Evolutionary conservation across 2,329 filamentous ascomycete species (phyloP).

Genomic region (Blastomyces silverae): DNA sequence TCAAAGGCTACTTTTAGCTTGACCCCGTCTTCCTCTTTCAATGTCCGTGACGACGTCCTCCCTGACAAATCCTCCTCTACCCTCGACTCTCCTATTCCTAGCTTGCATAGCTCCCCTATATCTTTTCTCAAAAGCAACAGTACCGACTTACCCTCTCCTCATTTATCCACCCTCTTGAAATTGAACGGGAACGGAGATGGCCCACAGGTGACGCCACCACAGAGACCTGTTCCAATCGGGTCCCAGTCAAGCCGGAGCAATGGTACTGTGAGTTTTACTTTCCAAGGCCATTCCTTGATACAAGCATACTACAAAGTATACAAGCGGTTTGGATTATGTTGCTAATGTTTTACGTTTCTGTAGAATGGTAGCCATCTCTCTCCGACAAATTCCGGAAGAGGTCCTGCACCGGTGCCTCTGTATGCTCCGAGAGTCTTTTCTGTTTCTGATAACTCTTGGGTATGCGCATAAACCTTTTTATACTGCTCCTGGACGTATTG

Average conservation of each 20-base stretch:
- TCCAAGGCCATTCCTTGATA: neutral
- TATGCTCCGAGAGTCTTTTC: slow-evolving; percentile 77
- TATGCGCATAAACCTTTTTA: slow-evolving; percentile 42
- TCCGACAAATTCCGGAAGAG: slow-evolving; percentile 40
- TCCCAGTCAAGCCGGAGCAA: slow-evolving; percentile 40
- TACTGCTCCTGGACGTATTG: neutral
- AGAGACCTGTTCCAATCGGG: slow-evolving; percentile 42
- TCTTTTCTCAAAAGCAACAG: slow-evolving; percentile 48
- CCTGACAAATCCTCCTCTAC: slow-evolving; percentile 51
- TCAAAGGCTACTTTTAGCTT: slow-evolving; percentile 65
- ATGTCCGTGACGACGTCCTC: slow-evolving; percentile 41
- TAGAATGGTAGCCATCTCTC: slow-evolving; percentile 34
- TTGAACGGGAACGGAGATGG: slow-evolving; percentile 43
- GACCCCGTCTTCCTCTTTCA: slow-evolving; percentile 43
- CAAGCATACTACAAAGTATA: neutral
- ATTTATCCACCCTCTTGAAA: slow-evolving; percentile 48
- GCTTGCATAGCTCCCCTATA: slow-evolving; percentile 62
- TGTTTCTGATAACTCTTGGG: slow-evolving; percentile 75
- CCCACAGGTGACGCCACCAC: slow-evolving; percentile 40
- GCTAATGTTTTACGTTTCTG: slow-evolving; percentile 9
- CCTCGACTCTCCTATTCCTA: slow-evolving; percentile 51
- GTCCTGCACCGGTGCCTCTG: slow-evolving; percentile 59
- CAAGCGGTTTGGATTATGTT: neutral
- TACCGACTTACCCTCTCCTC: slow-evolving; percentile 58
- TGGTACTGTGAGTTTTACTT: slow-evolving; percentile 33